These are phyloP conservation scores for Rehmannia glutinosa DNA, from an alignment of 257 asterid species.

Conservation along the genomic window DNA sequence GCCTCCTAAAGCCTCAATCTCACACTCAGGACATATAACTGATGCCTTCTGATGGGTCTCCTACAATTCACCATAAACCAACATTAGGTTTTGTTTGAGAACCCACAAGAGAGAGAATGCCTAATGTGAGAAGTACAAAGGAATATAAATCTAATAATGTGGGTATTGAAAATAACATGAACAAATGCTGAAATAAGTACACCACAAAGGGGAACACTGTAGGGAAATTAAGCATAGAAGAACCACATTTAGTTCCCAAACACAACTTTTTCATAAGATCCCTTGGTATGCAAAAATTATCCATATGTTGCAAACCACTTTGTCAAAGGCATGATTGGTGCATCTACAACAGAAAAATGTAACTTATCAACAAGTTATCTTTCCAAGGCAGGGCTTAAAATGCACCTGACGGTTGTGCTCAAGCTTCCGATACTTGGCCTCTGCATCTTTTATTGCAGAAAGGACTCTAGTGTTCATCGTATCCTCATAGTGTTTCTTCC, in stretches of 20 bases:
- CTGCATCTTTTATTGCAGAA: constrained; percentile 46
- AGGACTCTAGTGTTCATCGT: constrained; percentile 50
- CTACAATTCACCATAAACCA: constrained; percentile 46
- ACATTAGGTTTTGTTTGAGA: constrained; percentile 16
- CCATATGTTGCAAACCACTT: not conserved
- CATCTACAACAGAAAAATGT: not conserved
- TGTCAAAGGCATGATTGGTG: not conserved
- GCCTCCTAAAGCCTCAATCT: constrained; percentile 68
- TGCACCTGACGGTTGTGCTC: constrained; percentile 64
- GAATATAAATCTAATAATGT: not conserved
- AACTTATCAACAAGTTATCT: constrained; percentile 9
- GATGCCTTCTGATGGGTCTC: constrained; percentile 72
- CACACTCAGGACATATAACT: constrained; percentile 69
- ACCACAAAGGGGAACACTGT: not conserved
- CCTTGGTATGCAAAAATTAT: not conserved
- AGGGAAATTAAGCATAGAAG: not conserved
- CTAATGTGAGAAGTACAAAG: constrained; percentile 7
- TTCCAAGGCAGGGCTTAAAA: constrained; percentile 20
- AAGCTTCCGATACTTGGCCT: constrained; percentile 49
- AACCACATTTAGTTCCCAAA: constrained; percentile 2
- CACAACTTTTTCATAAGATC: not conserved
- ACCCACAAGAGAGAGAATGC: constrained; percentile 3
- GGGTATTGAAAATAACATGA: not conserved
- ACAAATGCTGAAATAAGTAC: not conserved
- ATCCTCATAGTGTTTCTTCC: constrained; percentile 53